These are phyloP conservation scores for Ustilago lituana DNA, from an alignment of 1,284 basidiomycete species.

Conservation along the genomic window DNA sequence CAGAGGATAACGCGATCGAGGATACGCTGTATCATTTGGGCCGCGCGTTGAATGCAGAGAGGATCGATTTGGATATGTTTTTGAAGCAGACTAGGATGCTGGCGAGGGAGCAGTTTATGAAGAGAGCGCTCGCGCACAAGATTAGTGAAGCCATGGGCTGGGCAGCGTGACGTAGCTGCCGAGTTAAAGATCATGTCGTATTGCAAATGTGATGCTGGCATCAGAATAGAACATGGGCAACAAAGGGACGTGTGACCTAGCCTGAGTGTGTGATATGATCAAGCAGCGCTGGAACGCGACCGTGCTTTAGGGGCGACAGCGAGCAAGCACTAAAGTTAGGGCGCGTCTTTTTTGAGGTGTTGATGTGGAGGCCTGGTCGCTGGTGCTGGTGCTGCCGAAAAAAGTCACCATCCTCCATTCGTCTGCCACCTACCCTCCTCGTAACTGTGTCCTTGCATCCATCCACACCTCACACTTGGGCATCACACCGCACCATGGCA, in stretches of 20 bases:
- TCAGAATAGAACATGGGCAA: neutral
- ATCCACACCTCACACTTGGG: no score
- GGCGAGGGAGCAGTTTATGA: conserved; percentile 65
- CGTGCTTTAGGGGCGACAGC: no score
- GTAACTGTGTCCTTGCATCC: no score
- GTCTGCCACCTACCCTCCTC: no score
- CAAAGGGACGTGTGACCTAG: neutral
- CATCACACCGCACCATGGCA: conserved; percentile 2
- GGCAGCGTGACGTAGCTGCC: conserved; percentile 17
- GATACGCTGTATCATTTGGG: conserved; percentile 98
- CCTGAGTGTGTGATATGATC: neutral
- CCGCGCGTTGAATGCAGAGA: conserved; percentile 86
- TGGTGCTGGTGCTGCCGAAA: no score
- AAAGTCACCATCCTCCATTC: neutral
- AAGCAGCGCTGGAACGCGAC: no score
- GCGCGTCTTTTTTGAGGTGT: conserved; percentile 14
- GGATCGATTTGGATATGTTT: conserved; percentile 59
- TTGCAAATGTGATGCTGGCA: no score
- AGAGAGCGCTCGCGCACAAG: conserved; percentile 60
- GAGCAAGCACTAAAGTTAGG: no score
- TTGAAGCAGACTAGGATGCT: conserved; percentile 64
- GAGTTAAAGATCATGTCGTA: no score
- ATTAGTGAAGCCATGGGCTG: conserved; percentile 60
- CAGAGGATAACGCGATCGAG: conserved; percentile 98
- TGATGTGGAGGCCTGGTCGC: conserved; percentile 26